Evolutionary conservation across 768 basidiomycete species (phyloP), one percentile per base, ranked within the genome.

Genomic region (Lactifluus hygrophoroides): DNA sequence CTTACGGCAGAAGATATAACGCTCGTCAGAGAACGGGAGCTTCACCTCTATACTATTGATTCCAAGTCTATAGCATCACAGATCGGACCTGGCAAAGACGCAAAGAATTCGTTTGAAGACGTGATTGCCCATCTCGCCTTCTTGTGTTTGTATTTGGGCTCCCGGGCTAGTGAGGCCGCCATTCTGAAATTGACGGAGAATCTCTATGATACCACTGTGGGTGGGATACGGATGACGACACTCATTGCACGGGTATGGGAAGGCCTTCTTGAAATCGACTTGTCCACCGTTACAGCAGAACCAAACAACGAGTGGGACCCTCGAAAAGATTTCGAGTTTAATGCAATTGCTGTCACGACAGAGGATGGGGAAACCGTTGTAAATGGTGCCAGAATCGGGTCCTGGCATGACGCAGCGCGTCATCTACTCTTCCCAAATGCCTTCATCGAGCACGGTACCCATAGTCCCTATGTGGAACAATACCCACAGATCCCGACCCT

Each of bases 331-430:
- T 86, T 90, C 66, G 79, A 83, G 57, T 81, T 81, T 68, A 92
- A 93, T 66, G 85, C 90, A 37, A 81, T 91, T 54, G 80, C 80
- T 4, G 80, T 87, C 38, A 81, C 88, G 57, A 77, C 80, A 3
- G 79, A 79, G 37, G 70, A 76, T 55, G 79, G 81, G 19, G 76
- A 84, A 58, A 77, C 79, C 25, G 72, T 83, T 50, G 78, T 80
- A 58, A 83, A 84, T 63, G 81, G 83, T 35, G 78, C 85, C 17
- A 76, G 76, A 57, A 69, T 85, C 43, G 75, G 80, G 28, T 83
- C 85, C 8, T 90, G 90, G 87, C 89, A 94, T 65, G 84, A 88
- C 60, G 88, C 86, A 3, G 90, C 91, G 16, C 90, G 90, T 65
- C 90, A 95, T 66, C 71, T 97, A 32, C 74, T 97, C 51, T 97